phyloP scores from a whole-genome alignment of 2,329 filamentous ascomycete genomes.

The Fusarium xylarioides region DNA sequence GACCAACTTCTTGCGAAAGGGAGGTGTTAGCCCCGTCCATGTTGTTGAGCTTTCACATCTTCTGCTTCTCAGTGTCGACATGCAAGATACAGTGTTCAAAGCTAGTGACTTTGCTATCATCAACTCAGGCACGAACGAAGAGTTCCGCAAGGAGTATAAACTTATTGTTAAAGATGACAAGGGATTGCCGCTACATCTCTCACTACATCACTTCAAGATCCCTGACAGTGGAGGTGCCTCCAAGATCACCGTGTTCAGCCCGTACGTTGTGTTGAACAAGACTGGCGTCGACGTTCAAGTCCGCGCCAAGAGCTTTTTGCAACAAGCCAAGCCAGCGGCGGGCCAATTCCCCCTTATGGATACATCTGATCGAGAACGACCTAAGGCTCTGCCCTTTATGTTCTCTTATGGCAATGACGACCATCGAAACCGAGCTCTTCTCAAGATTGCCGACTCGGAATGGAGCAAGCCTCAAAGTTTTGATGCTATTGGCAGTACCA shows the following conservation, averaged over 20 bases:
- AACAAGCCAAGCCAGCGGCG: slow-evolving; percentile 82
- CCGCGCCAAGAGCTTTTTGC: slow-evolving; percentile 87
- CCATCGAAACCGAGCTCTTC: slow-evolving; percentile 85
- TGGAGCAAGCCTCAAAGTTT: slow-evolving; percentile 99
- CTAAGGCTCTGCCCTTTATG: slow-evolving; percentile 91
- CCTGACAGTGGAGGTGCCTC: slow-evolving; percentile 95
- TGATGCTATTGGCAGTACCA: slow-evolving; percentile 93
- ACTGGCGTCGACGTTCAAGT: slow-evolving; percentile 90
- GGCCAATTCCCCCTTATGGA: slow-evolving; percentile 73
- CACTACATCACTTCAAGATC: slow-evolving; percentile 88
- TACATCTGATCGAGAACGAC: slow-evolving; percentile 60
- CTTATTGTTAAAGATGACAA: slow-evolving; percentile 86
- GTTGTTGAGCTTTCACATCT: slow-evolving; percentile 96
- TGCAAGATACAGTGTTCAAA: slow-evolving; percentile 96
- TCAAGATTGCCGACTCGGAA: slow-evolving; percentile 87
- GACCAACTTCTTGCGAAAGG: slow-evolving; percentile 97
- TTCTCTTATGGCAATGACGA: slow-evolving; percentile 93
- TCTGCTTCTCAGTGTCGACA: slow-evolving; percentile 89
- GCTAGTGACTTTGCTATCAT: slow-evolving; percentile 97
- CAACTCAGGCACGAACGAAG: slow-evolving; percentile 86
- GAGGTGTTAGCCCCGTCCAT: slow-evolving; percentile 95
- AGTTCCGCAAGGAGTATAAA: slow-evolving; percentile 84
- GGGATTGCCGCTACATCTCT: slow-evolving; percentile 80
- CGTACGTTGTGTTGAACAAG: slow-evolving; percentile 94
- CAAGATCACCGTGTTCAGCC: slow-evolving; percentile 93